Percentiles rank a stretch among this genome's conserved stretches.
These are phyloP conservation scores for Candida labiduridarum DNA, from an alignment of 1,139 yeast genomes.

Conservation along the genomic window DNA sequence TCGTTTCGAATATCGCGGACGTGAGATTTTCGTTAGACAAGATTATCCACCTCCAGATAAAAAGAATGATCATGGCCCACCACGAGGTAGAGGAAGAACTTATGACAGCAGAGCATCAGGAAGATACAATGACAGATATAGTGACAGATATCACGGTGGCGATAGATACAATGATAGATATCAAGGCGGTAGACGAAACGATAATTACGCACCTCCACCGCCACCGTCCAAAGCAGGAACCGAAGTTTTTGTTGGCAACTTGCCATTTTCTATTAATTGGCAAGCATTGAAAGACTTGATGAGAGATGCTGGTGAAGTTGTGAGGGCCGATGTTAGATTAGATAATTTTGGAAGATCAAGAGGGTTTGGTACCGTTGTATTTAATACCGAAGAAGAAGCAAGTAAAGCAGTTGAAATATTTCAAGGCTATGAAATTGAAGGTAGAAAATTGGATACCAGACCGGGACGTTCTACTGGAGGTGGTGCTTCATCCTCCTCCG, in stretches of 20 bases:
- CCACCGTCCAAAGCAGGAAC: constrained; percentile 45
- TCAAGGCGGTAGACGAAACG: constrained; percentile 12
- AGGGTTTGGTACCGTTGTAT: constrained; percentile 83
- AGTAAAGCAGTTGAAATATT: constrained; percentile 60
- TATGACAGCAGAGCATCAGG: constrained; percentile 16
- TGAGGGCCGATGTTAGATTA: constrained; percentile 76
- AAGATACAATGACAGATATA: constrained; percentile 6
- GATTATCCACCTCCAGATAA: constrained; percentile 78
- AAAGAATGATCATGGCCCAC: constrained; percentile 23
- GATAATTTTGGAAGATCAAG: constrained; percentile 76
- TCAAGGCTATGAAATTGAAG: constrained; percentile 69
- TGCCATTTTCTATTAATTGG: constrained; percentile 83
- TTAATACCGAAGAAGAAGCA: constrained; percentile 61
- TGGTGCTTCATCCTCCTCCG: not conserved
- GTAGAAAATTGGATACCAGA: constrained; percentile 70
- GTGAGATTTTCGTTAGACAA: constrained; percentile 89
- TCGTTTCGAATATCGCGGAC: constrained; percentile 67
- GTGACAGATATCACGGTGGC: constrained; percentile 4
- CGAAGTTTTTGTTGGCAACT: constrained; percentile 80
- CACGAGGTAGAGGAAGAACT: constrained; percentile 18
- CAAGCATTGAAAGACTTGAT: constrained; percentile 84
- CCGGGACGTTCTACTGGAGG: constrained; percentile 43
- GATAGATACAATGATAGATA: constrained; percentile 17
- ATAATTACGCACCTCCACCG: constrained; percentile 16
- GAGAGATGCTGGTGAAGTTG: constrained; percentile 73